Evolutionary conservation across 768 basidiomycete species (phyloP).

Genomic region (Cytidiella melzeri): DNA sequence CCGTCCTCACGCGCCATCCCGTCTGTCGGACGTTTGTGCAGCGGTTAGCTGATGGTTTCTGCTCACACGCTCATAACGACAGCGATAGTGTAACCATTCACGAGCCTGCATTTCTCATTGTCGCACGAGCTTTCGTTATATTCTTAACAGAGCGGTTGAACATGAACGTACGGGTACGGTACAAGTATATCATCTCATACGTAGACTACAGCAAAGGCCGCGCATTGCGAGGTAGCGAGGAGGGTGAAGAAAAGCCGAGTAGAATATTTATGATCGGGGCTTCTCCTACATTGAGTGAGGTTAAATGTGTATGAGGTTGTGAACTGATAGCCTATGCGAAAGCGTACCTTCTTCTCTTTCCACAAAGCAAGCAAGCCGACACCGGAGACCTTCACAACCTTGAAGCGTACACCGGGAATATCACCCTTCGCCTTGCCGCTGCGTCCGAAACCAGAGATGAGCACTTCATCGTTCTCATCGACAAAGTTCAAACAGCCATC

Average conservation of each 20-base stretch:
- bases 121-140: slow-evolving; percentile 9
- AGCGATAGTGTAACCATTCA: slow-evolving; percentile 5
- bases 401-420: slow-evolving; percentile 99
- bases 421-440: slow-evolving; percentile 99
- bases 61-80: too few species aligned
- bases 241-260: slow-evolving; percentile 8
- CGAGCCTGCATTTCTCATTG: slow-evolving; percentile 15
- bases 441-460: slow-evolving; percentile 99
- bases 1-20: too few species aligned
- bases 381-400: slow-evolving; percentile 99
- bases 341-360: slow-evolving; percentile 96
- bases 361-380: slow-evolving; percentile 96
- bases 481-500: slow-evolving; percentile 98
- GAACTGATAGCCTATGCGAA: neutral
- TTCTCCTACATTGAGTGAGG: slow-evolving; percentile 25
- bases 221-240: slow-evolving; percentile 9
- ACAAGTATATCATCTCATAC: slow-evolving; percentile 15
- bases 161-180: slow-evolving; percentile 10
- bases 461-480: slow-evolving; percentile 99
- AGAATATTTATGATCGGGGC: slow-evolving; percentile 29
- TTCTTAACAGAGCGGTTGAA: slow-evolving; percentile 9
- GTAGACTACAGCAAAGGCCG: slow-evolving; percentile 7
- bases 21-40: too few species aligned
- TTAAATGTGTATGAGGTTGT: slow-evolving; percentile 1
- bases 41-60: too few species aligned